A percentile compares a stretch with the other conserved stretches of the same genome.
phyloP scores from a whole-genome alignment of 768 basidiomycete species.

The Gymnopilus junonius region DNA sequence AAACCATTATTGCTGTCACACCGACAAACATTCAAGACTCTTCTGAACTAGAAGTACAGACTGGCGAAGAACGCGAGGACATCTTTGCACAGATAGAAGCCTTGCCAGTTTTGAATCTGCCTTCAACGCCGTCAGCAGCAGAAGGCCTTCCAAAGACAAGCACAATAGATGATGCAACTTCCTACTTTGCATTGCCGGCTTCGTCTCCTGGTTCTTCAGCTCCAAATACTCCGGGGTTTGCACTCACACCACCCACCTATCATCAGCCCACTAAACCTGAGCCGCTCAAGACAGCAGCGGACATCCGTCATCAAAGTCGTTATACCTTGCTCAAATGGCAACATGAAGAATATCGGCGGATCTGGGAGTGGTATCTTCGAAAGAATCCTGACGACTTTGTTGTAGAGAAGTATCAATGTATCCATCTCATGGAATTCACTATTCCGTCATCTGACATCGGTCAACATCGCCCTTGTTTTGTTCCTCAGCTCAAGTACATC shows the following conservation, averaged over 20 bases:
- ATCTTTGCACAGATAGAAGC: conserved; percentile 74
- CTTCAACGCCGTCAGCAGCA: conserved; percentile 49
- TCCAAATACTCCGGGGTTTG: conserved; percentile 13
- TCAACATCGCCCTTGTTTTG: conserved; percentile 74
- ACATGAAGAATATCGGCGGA: conserved; percentile 84
- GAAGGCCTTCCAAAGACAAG: conserved; percentile 33
- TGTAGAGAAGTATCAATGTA: conserved; percentile 92
- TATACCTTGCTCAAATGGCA: conserved; percentile 74
- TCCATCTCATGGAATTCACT: conserved; percentile 79
- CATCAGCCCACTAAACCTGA: conserved; percentile 40
- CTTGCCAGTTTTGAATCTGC: conserved; percentile 39
- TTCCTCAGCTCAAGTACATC: conserved; percentile 72
- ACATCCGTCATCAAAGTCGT: conserved; percentile 77
- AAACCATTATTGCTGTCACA: conserved; percentile 38
- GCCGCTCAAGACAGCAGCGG: conserved; percentile 61
- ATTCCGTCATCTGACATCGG: conserved; percentile 76
- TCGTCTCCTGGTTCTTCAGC: conserved; percentile 16
- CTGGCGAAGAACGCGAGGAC: conserved; percentile 43
- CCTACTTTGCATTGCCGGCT: conserved; percentile 34
- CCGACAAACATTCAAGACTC: conserved; percentile 23
- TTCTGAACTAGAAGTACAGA: background rate
- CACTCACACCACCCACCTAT: conserved; percentile 8
- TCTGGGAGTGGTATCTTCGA: conserved; percentile 96
- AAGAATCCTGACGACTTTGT: conserved; percentile 87
- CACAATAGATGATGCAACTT: conserved; percentile 27